Evolutionary conservation across 257 asterid species (phyloP), one percentile per base, ranked within the genome.

Genomic region (Leonotis leonurus): DNA sequence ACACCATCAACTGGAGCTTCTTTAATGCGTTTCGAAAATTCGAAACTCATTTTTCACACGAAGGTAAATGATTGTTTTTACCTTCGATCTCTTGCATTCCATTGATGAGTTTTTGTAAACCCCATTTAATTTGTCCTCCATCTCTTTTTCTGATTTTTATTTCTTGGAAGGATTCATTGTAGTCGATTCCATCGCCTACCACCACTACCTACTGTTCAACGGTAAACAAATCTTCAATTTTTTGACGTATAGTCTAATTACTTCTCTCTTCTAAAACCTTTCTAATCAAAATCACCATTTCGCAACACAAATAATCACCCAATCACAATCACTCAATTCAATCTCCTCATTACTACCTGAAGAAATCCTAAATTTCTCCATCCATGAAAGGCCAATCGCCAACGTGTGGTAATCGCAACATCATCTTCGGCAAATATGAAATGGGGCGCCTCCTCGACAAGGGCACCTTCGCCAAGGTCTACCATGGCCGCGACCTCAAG

Each of bases 391-490:
- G 68, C 3, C 46, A 40, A 8, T 32, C 43, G 2, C 22, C 51
- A 2, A 3, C 24, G 9, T 0, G 21, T 25, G 8, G 26, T 50
- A 40, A 33, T 21, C 54, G 87, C 13, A 69, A 55, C 60, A 40
- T 73, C 50, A 77, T 89, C 35, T 89, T 89, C 65, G 90, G 76
- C 0, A 89, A 89, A 61, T 89, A 89, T 79, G 96, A 89, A 67
- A 84, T 86, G 84, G 95, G 96, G 2, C 73, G 80, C 35, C 64
- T 86, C 6, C 73, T 89, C 22, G 96, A 95, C 2, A 80, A 83
- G 50, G 96, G 96, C 8, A 84, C 96, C 8, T 89, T 89, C 56
- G 95, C 95, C 0, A 89, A 89, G 72, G 96, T 89, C 9, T 83
- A 86, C 70, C 76, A 82, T 13, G 88, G 83, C 45, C 46, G 75